These are phyloP conservation scores for Sarocladium strictum DNA, from an alignment of 2,329 filamentous ascomycete species.

Conservation along the genomic window DNA sequence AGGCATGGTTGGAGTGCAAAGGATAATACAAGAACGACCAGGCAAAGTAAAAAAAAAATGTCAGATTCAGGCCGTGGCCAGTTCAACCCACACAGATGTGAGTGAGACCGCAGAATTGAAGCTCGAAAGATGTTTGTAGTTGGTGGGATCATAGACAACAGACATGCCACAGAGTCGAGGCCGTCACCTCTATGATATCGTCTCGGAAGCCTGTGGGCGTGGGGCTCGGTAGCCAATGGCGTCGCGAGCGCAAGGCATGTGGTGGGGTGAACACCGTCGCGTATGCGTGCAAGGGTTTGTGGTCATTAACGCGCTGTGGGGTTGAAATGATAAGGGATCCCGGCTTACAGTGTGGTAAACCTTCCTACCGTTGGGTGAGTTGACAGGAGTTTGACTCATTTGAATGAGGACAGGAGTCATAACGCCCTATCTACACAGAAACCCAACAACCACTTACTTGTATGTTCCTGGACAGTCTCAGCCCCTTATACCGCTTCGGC, in stretches of 20 bases:
- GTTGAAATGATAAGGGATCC: neutral
- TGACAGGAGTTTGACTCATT: neutral
- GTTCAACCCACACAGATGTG: neutral
- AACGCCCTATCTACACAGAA: too few relatives aligned
- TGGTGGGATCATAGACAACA: neutral
- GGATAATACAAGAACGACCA: neutral
- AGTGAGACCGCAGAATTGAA: neutral
- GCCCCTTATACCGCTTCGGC: too few relatives aligned
- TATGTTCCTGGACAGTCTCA: too few relatives aligned
- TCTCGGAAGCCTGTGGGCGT: neutral
- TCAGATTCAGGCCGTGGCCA: neutral
- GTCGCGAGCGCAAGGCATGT: constrained; percentile 11
- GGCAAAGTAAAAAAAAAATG: neutral
- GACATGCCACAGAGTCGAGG: neutral
- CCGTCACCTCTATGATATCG: constrained; percentile 3
- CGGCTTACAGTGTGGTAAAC: too few relatives aligned
- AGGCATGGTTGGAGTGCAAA: constrained; percentile 32
- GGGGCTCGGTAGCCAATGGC: constrained; percentile 11
- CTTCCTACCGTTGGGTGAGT: neutral
- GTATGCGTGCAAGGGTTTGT: neutral
- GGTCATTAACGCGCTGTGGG: constrained; percentile 8
- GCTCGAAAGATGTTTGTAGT: neutral
- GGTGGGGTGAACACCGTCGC: neutral
- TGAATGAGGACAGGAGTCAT: too few relatives aligned
- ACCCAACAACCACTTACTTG: too few relatives aligned